These are phyloP conservation scores for Candida coquimbonensis DNA, from an alignment of 805 yeast species.

Conservation along the genomic window DNA sequence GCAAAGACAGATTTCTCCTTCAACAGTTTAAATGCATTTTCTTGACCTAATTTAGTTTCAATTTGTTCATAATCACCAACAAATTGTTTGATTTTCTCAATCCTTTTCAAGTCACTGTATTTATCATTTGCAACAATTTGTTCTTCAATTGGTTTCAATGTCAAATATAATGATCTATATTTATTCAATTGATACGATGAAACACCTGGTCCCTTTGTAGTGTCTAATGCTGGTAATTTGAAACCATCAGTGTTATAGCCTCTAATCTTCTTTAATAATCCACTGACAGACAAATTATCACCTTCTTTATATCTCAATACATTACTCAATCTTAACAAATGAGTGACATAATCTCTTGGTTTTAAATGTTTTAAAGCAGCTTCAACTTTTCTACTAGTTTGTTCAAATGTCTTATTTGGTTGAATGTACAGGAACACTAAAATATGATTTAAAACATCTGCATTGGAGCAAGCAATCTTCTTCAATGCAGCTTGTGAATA, in stretches of 20 bases:
- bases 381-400: slow-evolving; percentile 9
- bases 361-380: slow-evolving; percentile 10
- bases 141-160: slow-evolving; percentile 16
- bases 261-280: slow-evolving; percentile 2
- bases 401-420: slow-evolving; percentile 12
- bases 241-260: neutral
- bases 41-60: slow-evolving; percentile 4
- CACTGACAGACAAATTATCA: slow-evolving; percentile 7
- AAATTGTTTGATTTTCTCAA: slow-evolving; percentile 1
- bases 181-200: slow-evolving; percentile 7
- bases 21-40: slow-evolving; percentile 5
- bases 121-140: slow-evolving; percentile 6
- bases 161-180: slow-evolving; percentile 19
- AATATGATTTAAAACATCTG: slow-evolving; percentile 14
- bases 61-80: slow-evolving; percentile 8
- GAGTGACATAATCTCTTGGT: slow-evolving; percentile 9
- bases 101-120: neutral
- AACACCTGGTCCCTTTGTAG: slow-evolving; percentile 8
- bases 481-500: slow-evolving; percentile 11
- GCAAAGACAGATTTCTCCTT: slow-evolving; percentile 10
- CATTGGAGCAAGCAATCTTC: slow-evolving; percentile 5
- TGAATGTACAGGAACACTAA: slow-evolving; percentile 18
- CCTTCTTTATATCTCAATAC: slow-evolving; percentile 6
- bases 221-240: slow-evolving; percentile 8
- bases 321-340: slow-evolving; percentile 14